Conservation (phyloP, 2,329 filamentous ascomycete species). For the Aureobasidium sp. region DNA sequence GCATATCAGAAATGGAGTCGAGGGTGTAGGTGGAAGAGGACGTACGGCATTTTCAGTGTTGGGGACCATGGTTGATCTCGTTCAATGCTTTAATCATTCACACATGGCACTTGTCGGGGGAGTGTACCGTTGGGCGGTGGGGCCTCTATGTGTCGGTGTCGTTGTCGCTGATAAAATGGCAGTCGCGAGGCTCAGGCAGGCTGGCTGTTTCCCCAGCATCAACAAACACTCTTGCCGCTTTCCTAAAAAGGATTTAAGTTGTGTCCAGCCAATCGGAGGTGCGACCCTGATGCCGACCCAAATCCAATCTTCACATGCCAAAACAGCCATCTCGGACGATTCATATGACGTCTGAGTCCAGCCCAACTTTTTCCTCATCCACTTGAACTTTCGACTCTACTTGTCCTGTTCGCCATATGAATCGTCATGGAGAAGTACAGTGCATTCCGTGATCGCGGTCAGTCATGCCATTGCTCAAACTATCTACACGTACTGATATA, state of each 20-base stretch:
- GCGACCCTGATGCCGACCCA: neutral
- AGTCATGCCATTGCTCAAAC: constrained; percentile 17
- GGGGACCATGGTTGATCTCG: constrained; percentile 2
- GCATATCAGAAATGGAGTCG: neutral
- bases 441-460: constrained; percentile 84
- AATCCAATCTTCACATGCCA: neutral
- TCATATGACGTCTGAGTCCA: neutral
- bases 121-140: neutral
- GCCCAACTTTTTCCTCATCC: constrained; percentile 1
- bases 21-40: neutral
- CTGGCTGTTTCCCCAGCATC: neutral
- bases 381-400: neutral
- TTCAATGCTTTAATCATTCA: neutral
- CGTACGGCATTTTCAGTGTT: constrained; percentile 4
- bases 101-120: neutral
- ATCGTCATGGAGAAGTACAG: constrained; percentile 82
- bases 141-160: neutral
- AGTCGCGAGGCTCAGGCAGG: neutral
- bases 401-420: neutral
- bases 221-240: constrained; percentile 6
- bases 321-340: neutral
- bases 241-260: neutral
- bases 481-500: constrained; percentile 13
- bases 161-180: neutral
- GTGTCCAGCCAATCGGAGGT: neutral